A percentile compares a stretch with the other conserved stretches of the same genome.
Conservation (phyloP, 176 grass and related monocot species). For the Chloris gayana region DNA sequence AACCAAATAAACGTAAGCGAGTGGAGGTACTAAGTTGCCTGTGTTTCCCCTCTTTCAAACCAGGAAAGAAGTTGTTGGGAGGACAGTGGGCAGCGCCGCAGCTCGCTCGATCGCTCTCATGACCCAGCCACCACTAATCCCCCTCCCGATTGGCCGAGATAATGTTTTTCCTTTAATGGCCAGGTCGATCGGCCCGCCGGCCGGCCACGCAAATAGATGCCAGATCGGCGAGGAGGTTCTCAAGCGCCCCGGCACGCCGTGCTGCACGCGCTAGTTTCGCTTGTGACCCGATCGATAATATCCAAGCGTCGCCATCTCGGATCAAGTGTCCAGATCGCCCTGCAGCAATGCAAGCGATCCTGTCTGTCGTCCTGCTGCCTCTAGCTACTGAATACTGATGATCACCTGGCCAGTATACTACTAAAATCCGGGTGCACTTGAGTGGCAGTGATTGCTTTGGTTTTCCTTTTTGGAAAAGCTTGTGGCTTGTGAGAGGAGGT, state of each 20-base stretch:
- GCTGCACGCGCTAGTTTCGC: not conserved
- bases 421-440: constrained; percentile 29
- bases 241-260: not conserved
- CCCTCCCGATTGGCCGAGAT: not conserved
- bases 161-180: not conserved
- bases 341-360: not conserved
- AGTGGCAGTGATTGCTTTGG: not conserved
- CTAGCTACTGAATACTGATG: no score
- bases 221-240: not conserved
- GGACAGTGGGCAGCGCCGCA: not conserved
- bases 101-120: not conserved
- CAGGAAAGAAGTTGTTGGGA: not conserved
- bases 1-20: not conserved
- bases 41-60: constrained; percentile 1
- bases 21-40: constrained; percentile 12
- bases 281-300: not conserved
- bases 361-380: not conserved
- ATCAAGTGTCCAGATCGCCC: not conserved
- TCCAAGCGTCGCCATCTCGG: not conserved
- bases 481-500: not conserved
- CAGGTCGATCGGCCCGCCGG: not conserved
- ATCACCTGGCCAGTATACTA: not conserved
- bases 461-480: not conserved
- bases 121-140: not conserved
- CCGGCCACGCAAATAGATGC: not conserved